A percentile compares a stretch with the other conserved stretches of the same genome.
Evolutionary conservation across 441 rosid genomes (phyloP).

Genomic region (Mallotus japonicus): DNA sequence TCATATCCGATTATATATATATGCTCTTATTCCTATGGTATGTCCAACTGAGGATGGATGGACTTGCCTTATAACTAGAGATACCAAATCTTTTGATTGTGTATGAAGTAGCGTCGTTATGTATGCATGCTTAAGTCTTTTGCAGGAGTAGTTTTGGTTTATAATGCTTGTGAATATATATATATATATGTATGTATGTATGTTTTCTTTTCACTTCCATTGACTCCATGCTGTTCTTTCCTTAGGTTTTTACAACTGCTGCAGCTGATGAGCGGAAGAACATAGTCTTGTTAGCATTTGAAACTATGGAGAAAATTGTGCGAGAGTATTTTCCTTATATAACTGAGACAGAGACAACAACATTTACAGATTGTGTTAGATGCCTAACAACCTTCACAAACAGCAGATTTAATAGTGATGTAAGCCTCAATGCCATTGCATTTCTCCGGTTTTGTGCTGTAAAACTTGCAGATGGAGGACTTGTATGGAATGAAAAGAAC

Average conservation of each 20-base stretch:
- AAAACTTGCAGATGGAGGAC: constrained; percentile 96
- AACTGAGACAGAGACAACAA: constrained; percentile 92
- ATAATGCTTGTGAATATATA: constrained; percentile 2
- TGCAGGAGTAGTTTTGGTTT: not conserved
- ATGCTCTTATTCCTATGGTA: not conserved
- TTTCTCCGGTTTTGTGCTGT: constrained; percentile 97
- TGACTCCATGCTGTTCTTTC: constrained; percentile 25
- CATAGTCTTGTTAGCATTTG: constrained; percentile 85
- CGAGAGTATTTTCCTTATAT: constrained; percentile 92
- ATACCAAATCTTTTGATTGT: not conserved
- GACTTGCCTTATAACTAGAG: not conserved
- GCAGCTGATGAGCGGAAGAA: constrained; percentile 93
- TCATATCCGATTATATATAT: not conserved
- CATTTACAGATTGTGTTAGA: constrained; percentile 92
- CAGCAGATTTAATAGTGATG: constrained; percentile 88
- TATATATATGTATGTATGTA: no score
- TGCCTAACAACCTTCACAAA: constrained; percentile 95
- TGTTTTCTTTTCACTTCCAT: constrained; percentile 6
- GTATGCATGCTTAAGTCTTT: not conserved
- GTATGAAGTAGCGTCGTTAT: not conserved
- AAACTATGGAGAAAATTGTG: constrained; percentile 97
- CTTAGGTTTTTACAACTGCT: constrained; percentile 85
- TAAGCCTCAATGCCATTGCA: constrained; percentile 96
- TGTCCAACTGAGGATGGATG: constrained; percentile 4
- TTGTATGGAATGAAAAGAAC: constrained; percentile 62